These are phyloP conservation scores for Sisymbrium irio DNA, from an alignment of 345 rosid species.

Conservation along the genomic window DNA sequence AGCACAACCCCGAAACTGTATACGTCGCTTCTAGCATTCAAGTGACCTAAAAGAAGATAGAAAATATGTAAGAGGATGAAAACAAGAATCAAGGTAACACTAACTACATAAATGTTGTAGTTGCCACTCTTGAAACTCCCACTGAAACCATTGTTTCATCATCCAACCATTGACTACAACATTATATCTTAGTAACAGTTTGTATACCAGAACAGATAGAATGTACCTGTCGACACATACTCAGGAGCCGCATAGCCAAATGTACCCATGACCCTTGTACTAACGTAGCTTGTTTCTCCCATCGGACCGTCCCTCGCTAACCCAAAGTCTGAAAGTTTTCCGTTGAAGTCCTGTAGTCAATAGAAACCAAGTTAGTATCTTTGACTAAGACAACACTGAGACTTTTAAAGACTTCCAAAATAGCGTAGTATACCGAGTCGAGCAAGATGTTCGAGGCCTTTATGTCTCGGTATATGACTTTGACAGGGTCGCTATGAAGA, in stretches of 20 bases:
- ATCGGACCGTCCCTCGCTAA: slow-evolving; percentile 94
- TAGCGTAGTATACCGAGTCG: slow-evolving; percentile 53
- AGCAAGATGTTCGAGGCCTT: slow-evolving; percentile 83
- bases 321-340: slow-evolving; percentile 91
- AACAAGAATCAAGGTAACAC: neutral
- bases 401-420: neutral
- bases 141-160: neutral
- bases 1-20: slow-evolving; percentile 93
- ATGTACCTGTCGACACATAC: slow-evolving; percentile 68
- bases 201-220: neutral
- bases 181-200: slow-evolving; percentile 1
- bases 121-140: neutral
- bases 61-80: neutral
- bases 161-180: neutral
- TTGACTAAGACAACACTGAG: neutral
- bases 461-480: slow-evolving; percentile 90
- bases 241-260: slow-evolving; percentile 54
- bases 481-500: slow-evolving; percentile 77
- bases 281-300: slow-evolving; percentile 76
- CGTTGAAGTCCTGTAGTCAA: slow-evolving; percentile 54
- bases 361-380: neutral
- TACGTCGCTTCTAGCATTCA: slow-evolving; percentile 79
- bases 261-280: slow-evolving; percentile 95
- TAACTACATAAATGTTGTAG: neutral
- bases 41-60: slow-evolving; percentile 51